Evolutionary conservation across 164 flowering plant genomes (phyloP).

Genomic region (Magnolia officinalis): DNA sequence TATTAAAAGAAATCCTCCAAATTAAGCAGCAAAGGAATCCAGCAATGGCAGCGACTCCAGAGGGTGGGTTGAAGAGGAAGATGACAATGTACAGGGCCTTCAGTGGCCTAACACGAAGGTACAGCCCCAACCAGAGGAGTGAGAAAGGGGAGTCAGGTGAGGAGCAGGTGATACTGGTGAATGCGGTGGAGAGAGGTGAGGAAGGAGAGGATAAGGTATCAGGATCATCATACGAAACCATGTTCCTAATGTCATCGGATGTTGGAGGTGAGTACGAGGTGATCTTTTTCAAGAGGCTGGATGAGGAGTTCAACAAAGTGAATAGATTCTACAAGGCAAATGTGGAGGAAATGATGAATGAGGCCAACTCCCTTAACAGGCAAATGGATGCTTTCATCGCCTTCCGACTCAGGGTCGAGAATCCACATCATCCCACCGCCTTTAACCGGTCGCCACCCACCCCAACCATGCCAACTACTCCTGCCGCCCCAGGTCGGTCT

Average conservation of each 20-base stretch:
- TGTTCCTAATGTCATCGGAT: constrained; percentile 46
- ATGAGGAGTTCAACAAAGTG: constrained; percentile 73
- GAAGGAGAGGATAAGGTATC: not conserved
- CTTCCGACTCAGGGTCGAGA: constrained; percentile 52
- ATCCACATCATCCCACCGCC: constrained; percentile 14
- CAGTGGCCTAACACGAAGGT: constrained; percentile 21
- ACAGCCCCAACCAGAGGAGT: not conserved
- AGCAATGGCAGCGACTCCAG: not conserved
- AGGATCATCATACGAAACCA: constrained; percentile 32
- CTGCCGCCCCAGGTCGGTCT: not conserved
- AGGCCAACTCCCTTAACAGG: constrained; percentile 53
- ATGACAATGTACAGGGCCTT: constrained; percentile 29
- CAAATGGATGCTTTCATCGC: constrained; percentile 82
- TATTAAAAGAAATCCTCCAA: constrained; percentile 20
- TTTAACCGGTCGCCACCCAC: too few species aligned
- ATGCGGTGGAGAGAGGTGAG: not conserved
- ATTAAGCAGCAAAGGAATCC: constrained; percentile 4
- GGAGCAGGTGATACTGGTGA: constrained; percentile 22
- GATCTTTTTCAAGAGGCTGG: constrained; percentile 54
- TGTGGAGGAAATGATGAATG: constrained; percentile 46
- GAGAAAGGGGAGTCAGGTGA: not conserved
- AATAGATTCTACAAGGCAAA: constrained; percentile 46
- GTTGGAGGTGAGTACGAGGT: constrained; percentile 57
- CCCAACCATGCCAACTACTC: not conserved
- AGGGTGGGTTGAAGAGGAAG: constrained; percentile 7